Conservation (phyloP, 2,329 filamentous ascomycete species). For the Talaromyces albobiverticillius region DNA sequence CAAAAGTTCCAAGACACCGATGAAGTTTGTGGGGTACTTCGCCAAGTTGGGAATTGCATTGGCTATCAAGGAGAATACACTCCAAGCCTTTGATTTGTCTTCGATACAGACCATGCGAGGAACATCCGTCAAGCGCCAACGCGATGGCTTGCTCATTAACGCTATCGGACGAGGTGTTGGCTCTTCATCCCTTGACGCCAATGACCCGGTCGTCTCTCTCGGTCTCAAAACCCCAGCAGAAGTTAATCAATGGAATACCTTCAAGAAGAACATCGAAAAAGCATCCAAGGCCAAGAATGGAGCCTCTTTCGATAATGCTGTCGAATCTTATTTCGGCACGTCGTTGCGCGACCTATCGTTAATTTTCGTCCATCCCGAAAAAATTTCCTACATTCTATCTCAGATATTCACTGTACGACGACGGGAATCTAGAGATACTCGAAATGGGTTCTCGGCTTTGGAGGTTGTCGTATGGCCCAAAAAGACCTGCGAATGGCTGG, state of each 20-base stretch:
- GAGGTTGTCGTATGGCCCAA: slow-evolving; percentile 35
- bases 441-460: slow-evolving; percentile 26
- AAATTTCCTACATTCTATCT: slow-evolving; percentile 35
- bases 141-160: slow-evolving; percentile 41
- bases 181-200: slow-evolving; percentile 27
- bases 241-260: slow-evolving; percentile 31
- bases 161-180: slow-evolving; percentile 42
- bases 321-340: slow-evolving; percentile 28
- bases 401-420: slow-evolving; percentile 35
- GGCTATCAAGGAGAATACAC: slow-evolving; percentile 37
- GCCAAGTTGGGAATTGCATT: slow-evolving; percentile 43
- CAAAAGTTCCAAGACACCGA: slow-evolving; percentile 22
- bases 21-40: slow-evolving; percentile 43
- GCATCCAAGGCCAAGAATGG: slow-evolving; percentile 26
- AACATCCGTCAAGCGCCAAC: slow-evolving; percentile 35
- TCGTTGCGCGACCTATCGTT: slow-evolving; percentile 23
- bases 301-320: slow-evolving; percentile 32
- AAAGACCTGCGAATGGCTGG: slow-evolving; percentile 41
- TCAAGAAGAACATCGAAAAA: slow-evolving; percentile 29
- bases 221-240: slow-evolving; percentile 31
- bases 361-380: slow-evolving; percentile 35
- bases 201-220: slow-evolving; percentile 25
- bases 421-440: slow-evolving; percentile 21
- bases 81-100: slow-evolving; percentile 45
- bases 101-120: slow-evolving; percentile 27